Base-by-base conservation (phyloP, 2,329 filamentous ascomycete species). In the Aureobasidium sp. region DNA sequence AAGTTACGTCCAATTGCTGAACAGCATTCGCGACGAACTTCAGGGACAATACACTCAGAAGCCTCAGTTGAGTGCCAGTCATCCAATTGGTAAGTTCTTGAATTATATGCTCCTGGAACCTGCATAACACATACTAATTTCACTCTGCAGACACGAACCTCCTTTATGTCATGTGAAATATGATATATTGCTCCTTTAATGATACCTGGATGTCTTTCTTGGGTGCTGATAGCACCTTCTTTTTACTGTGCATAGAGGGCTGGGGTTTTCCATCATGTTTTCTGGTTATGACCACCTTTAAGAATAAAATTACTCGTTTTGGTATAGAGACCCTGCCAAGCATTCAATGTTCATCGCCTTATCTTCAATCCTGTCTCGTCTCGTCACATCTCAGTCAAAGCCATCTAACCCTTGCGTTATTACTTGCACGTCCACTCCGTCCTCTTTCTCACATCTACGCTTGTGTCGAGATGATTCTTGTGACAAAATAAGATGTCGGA, bases 41-140 rank as follows among this genome's bases (percentile, higher is more conserved):
- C 80, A 89, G 67, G 84, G 84, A 43, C 94, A 95, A 74, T 99
- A 99, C 74, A 82, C 84, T 9, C 94, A 99, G 78, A 96, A 96
- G 79, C 94, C 94, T 59, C 94, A 99, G 80, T 79, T 99, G 67
- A 97, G 92, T 71, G 93, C 90, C 78, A 96, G 92, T 75, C 94
- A 99, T 77, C 94, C 94, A 39, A 79, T 99, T 71, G 92, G 93
- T 97, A 86, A 78, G 87, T 78, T 43, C n/a, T 41, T n/a, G 63
- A 32, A 3, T 20, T 43, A 53, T 66, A 29, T 2, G 13, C 36
- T 41, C 12, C 10, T 56, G n/a, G 36, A 2, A 26, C 17, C 27
- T 57, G 61, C 26, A 9, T 7, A 2, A 47, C 36, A 39, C 44
- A 59, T 56, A 69, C 62, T 48, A 39, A 63, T 64, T 32, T 10